Base-by-base conservation (phyloP, 208 protist genomes). In the Crithidia bombi region DNA sequence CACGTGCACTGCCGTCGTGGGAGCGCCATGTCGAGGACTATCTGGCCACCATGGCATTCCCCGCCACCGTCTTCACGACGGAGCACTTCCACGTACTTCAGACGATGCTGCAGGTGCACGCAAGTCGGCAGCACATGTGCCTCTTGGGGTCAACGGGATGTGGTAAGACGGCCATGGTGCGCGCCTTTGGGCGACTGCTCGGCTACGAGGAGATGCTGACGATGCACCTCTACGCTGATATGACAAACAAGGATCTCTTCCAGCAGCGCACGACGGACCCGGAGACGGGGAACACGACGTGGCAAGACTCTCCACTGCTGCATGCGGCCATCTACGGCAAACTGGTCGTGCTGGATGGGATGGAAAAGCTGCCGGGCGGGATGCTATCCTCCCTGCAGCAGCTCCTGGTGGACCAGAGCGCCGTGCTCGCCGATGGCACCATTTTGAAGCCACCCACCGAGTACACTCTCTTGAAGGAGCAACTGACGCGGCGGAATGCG, bases 191-290 rank as follows among this genome's bases (percentile, higher is more conserved):
- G 0, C 63, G 67, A 15, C 59, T 91, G 21, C 75, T 97, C 10
- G 85, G 89, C 0, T 97, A 94, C 65, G 59, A 75, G 28, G 65
- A 38, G 32, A 85, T 56, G 33, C 43, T 81, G 65, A 88, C 85
- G 15, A 87, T 97, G 77, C 90, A 97, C 74, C 76, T 94, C 17
- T 98, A 97, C 82, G 81, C 85, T 19, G 97, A 99, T 69, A 98
- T 98, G 96, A 96, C 93, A 25, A 80, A 90, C 54, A 90, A 94
- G 33, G 97, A 99, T 59, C 80, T 99, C 35, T 91, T 99, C 25
- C 94, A 98, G 82, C 82, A 94, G 36, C 89, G 97, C 65, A 86
- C 83, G 43, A 99, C 96, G 15, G 79, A 90, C 55, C 43, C 72
- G 1, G 58, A 46, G 39, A 89, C 71, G 3, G 92, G 95, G 23